Conservation (phyloP, 129 eudicot species). For the Sambucus nigra region DNA sequence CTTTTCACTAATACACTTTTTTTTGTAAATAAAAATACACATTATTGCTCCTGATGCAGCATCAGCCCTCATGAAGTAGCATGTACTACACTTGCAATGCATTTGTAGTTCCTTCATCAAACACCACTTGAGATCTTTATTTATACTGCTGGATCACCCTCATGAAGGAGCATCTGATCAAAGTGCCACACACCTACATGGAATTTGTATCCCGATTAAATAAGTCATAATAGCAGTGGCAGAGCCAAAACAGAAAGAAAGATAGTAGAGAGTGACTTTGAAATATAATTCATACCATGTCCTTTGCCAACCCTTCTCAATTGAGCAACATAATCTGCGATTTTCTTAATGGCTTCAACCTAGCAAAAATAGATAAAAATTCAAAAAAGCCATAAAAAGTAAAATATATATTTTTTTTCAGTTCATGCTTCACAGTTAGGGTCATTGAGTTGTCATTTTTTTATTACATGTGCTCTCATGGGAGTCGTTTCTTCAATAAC, state of each 20-base stretch:
- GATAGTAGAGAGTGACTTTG: not conserved
- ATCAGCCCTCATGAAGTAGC: too few relatives aligned
- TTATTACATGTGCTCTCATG: too few relatives aligned
- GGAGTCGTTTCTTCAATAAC: too few relatives aligned
- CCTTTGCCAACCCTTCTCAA: conserved; percentile 90
- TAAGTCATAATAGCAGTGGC: not conserved
- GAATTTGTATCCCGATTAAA: not conserved
- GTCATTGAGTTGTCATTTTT: too few relatives aligned
- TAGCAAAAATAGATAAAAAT: conserved; percentile 14
- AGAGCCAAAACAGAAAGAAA: not conserved
- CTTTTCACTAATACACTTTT: too few relatives aligned
- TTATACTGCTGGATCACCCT: conserved; percentile 27
- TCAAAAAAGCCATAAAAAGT: not conserved
- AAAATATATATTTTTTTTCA: not conserved
- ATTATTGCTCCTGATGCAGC: too few relatives aligned
- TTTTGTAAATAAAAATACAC: too few relatives aligned
- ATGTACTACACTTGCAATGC: too few relatives aligned
- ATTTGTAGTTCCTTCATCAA: too few relatives aligned
- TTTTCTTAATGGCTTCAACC: conserved; percentile 96
- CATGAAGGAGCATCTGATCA: conserved; percentile 75
- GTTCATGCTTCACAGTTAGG: too few relatives aligned
- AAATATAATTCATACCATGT: conserved; percentile 50
- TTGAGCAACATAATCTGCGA: conserved; percentile 77
- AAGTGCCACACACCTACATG: conserved; percentile 97
- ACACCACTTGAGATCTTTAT: conserved; percentile 5